Percentiles rank a stretch among this genome's conserved stretches.
These are phyloP conservation scores for Recurvomyces mirabilis DNA, from an alignment of 495 filamentous ascomycete genomes.

Conservation along the genomic window DNA sequence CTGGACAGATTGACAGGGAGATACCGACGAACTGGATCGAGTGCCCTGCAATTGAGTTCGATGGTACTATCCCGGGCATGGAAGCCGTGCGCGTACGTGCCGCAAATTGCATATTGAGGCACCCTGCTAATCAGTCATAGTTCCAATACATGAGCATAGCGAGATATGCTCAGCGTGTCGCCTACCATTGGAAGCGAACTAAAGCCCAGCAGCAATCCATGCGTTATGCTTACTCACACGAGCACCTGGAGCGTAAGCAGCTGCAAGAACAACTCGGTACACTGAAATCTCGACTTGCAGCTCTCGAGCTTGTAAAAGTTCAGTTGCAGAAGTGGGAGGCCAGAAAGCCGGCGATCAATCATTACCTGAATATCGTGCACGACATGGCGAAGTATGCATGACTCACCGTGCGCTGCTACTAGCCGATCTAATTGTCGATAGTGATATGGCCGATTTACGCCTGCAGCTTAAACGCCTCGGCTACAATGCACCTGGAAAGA, in stretches of 20 bases:
- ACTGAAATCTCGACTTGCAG: slow-evolving; percentile 21
- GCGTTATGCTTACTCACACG: slow-evolving; percentile 5
- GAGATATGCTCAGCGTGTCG: slow-evolving; percentile 20
- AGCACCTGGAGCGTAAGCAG: slow-evolving; percentile 5
- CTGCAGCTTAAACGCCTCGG: slow-evolving; percentile 24
- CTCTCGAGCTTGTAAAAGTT: slow-evolving; percentile 15
- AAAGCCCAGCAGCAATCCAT: slow-evolving; percentile 1
- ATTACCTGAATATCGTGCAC: slow-evolving; percentile 23
- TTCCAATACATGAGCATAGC: slow-evolving; percentile 34
- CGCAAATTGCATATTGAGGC: too few relatives aligned
- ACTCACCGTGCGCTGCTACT: too few relatives aligned
- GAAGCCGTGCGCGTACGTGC: slow-evolving; percentile 33
- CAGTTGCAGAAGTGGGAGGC: slow-evolving; percentile 24
- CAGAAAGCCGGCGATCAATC: slow-evolving; percentile 24
- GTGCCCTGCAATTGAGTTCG: slow-evolving; percentile 29
- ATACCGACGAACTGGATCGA: slow-evolving; percentile 33
- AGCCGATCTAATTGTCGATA: not conserved
- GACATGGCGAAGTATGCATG: slow-evolving; percentile 24
- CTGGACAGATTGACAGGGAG: slow-evolving; percentile 30
- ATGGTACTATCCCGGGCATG: slow-evolving; percentile 23
- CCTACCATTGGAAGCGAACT: slow-evolving; percentile 13
- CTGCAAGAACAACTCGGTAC: slow-evolving; percentile 27
- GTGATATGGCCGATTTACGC: slow-evolving; percentile 13
- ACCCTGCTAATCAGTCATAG: too few relatives aligned
- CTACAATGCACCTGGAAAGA: slow-evolving; percentile 18